Evolutionary conservation across 176 grass and related monocot species (phyloP), one percentile per base, ranked within the genome.

Genomic region (Triticum urartu): DNA sequence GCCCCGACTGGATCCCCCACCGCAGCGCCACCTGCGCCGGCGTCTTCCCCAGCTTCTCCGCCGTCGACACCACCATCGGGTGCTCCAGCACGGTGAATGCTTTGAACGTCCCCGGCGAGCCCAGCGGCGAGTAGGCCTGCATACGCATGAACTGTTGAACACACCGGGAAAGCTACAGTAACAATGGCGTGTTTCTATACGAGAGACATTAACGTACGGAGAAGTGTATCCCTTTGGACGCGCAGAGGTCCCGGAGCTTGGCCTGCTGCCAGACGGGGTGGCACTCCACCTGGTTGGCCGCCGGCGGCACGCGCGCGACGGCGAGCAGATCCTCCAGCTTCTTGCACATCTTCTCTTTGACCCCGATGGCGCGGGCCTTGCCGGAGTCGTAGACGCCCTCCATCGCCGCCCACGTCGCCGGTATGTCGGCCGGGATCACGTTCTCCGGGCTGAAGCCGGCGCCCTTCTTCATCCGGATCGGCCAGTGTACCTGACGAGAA

Each of bases 311-410:
- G 52, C 84, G 87, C 39, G 94, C 91, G 22, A 89, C 79, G 64
- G 78, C 64, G 42, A 95, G 86, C 79, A 95, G 80, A 14, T 91
- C 87, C 60, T 72, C 84, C 70, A 95, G 71, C 75, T 95, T 95
- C 67, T 95, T 95, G 9, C 83, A 91, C 94, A n/a, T n/a, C n/a
- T n/a, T n/a, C n/a, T n/a, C n/a, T n/a, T n/a, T 93, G 35, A 95
- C 94, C 18, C 94, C 94, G 25, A 95, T 91, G 18, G 94, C 94
- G 11, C 67, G 89, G 35, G 87, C 84, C 91, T 95, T 95, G 18
- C 94, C 91, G 65, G 89, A 78, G 80, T 95, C 89, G 71, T 86
- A 91, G 24, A 93, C 52, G 43, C 87, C 60, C 62, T 93, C 94
- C 94, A 95, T 95, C 68, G 91, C 94, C 75, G 20, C 77, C 94